Conservation (phyloP, 2,329 filamentous ascomycete species). For the Trichothecium sympodiale region DNA sequence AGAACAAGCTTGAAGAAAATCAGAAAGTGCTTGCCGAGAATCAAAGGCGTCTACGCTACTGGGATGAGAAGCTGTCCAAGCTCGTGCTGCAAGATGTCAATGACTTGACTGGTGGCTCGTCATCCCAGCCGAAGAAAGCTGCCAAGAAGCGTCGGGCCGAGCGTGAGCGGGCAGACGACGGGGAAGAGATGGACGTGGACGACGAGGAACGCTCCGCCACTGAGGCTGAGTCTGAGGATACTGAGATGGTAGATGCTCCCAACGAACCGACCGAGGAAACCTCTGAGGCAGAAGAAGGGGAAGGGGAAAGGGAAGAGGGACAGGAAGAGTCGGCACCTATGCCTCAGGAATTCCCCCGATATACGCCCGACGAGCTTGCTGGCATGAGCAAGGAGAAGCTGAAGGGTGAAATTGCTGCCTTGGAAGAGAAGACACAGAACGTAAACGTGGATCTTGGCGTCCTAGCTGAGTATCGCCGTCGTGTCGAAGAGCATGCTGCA, state of each 20-base stretch:
- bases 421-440: constrained; percentile 67
- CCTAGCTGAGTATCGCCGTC: constrained; percentile 75
- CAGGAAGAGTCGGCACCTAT: constrained; percentile 3
- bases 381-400: constrained; percentile 53
- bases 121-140: constrained; percentile 11
- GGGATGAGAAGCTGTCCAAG: constrained; percentile 83
- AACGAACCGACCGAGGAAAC: constrained; percentile 1
- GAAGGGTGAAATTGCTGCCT: constrained; percentile 49
- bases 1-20: constrained; percentile 93
- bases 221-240: constrained; percentile 8
- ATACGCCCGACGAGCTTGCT: constrained; percentile 59
- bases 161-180: constrained; percentile 10
- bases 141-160: constrained; percentile 15
- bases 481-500: constrained; percentile 70
- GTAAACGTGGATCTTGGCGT: constrained; percentile 82
- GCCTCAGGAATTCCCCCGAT: constrained; percentile 57
- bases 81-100: constrained; percentile 72
- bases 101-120: constrained; percentile 41
- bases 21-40: constrained; percentile 82
- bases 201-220: constrained; percentile 13
- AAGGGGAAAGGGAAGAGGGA: constrained; percentile 12
- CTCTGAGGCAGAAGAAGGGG: constrained; percentile 12
- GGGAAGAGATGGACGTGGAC: constrained; percentile 19
- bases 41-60: constrained; percentile 72
- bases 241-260: constrained; percentile 13